phyloP scores from a whole-genome alignment of 257 asterid genomes.

The Nicotiana attenuata region DNA sequence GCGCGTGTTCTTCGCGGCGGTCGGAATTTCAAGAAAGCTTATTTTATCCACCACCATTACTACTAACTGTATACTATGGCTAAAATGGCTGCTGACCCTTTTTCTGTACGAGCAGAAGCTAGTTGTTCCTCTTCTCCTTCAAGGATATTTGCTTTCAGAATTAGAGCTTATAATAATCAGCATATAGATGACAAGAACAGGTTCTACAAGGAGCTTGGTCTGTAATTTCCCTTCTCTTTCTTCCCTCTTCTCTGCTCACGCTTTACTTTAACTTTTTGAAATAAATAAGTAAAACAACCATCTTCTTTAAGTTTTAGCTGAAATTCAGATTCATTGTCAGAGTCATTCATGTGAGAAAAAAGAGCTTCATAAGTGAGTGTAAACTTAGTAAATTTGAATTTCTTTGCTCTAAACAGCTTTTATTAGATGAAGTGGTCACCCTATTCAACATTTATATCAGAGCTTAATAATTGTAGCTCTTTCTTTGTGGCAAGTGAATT shows the following conservation, averaged over 20 bases:
- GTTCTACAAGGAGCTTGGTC: conserved; percentile 66
- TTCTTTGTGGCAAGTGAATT: neutral
- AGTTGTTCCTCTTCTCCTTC: conserved; percentile 13
- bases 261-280: neutral
- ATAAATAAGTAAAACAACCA: neutral
- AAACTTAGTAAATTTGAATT: neutral
- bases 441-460: too few relatives aligned
- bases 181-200: conserved; percentile 40
- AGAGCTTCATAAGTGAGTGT: neutral
- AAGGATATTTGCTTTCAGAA: conserved; percentile 11
- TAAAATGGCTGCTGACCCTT: conserved; percentile 43
- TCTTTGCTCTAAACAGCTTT: neutral
- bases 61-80: conserved; percentile 10
- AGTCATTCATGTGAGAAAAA: neutral
- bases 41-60: neutral
- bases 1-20: conserved; percentile 3
- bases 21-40: neutral
- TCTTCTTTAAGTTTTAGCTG: neutral
- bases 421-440: neutral
- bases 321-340: neutral
- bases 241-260: neutral
- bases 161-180: conserved; percentile 50
- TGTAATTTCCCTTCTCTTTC: conserved; percentile 8
- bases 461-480: neutral
- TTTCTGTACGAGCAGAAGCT: conserved; percentile 9